Conservation (phyloP, 2,329 filamentous ascomycete genomes). For the Pseudocercospora crystallina region DNA sequence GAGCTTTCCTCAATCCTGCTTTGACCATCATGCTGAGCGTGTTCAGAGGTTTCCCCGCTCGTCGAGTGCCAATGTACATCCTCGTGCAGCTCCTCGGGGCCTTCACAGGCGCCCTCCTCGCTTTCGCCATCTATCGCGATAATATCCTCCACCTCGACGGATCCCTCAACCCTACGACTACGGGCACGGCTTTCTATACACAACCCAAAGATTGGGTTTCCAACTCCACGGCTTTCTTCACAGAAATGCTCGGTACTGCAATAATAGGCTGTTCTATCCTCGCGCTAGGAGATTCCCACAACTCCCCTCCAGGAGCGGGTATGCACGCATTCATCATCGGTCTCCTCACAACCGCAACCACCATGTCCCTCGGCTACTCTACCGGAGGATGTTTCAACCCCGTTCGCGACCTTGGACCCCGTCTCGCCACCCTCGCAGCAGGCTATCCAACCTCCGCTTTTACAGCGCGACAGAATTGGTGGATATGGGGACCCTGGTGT, state of each 20-base stretch:
- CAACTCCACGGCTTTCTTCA: slow-evolving; percentile 47
- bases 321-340: slow-evolving; percentile 55
- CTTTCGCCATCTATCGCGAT: slow-evolving; percentile 46
- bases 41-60: slow-evolving; percentile 55
- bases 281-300: slow-evolving; percentile 31
- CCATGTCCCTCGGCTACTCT: slow-evolving; percentile 47
- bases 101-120: slow-evolving; percentile 50
- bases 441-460: slow-evolving; percentile 44
- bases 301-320: slow-evolving; percentile 44
- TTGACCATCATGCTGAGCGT: slow-evolving; percentile 43
- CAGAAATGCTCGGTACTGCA: slow-evolving; percentile 35
- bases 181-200: slow-evolving; percentile 30
- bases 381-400: slow-evolving; percentile 53
- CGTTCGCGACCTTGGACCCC: slow-evolving; percentile 52
- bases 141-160: slow-evolving; percentile 41
- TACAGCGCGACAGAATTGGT: slow-evolving; percentile 40
- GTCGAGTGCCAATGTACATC: slow-evolving; percentile 53
- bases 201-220: slow-evolving; percentile 28
- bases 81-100: slow-evolving; percentile 55
- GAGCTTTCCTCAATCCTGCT: slow-evolving; percentile 50
- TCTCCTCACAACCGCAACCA: slow-evolving; percentile 40
- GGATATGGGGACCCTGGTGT: slow-evolving; percentile 48
- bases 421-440: slow-evolving; percentile 47
- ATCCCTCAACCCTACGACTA: slow-evolving; percentile 28
- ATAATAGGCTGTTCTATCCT: slow-evolving; percentile 47